Evolutionary conservation across 768 basidiomycete species (phyloP).

Genomic region (Lactarius pseudohatsudake): DNA sequence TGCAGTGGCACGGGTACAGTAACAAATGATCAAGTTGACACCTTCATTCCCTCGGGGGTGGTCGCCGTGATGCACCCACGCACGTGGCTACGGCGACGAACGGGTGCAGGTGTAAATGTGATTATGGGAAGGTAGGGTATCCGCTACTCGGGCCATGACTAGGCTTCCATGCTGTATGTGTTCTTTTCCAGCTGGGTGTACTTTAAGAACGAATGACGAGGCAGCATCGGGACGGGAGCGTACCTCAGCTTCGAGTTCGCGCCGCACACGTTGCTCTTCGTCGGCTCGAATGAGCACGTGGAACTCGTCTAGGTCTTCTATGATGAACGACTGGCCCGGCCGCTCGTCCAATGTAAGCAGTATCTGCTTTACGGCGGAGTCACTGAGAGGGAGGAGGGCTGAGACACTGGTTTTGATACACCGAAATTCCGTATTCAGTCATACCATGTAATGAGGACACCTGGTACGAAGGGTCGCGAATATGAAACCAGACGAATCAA

Average conservation of each 20-base stretch:
- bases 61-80: neutral
- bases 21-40: neutral
- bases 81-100: neutral
- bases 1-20: neutral
- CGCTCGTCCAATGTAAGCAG: slow-evolving; percentile 80
- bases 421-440: slow-evolving; percentile 24
- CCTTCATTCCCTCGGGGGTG: neutral
- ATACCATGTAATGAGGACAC: slow-evolving; percentile 68
- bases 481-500: neutral
- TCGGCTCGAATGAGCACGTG: slow-evolving; percentile 84
- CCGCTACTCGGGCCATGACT: slow-evolving; percentile 3
- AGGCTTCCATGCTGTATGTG: slow-evolving; percentile 66
- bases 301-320: slow-evolving; percentile 83
- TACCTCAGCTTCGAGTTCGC: slow-evolving; percentile 76
- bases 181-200: slow-evolving; percentile 76
- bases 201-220: slow-evolving; percentile 1
- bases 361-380: slow-evolving; percentile 88
- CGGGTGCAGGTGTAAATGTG: neutral
- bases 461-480: slow-evolving; percentile 37
- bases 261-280: slow-evolving; percentile 69
- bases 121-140: neutral
- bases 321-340: slow-evolving; percentile 61
- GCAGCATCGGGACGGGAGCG: slow-evolving; percentile 27
- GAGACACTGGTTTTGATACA: neutral
- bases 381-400: slow-evolving; percentile 44